phyloP scores from a whole-genome alignment of 257 asterid genomes.

The Scutellaria minor region DNA sequence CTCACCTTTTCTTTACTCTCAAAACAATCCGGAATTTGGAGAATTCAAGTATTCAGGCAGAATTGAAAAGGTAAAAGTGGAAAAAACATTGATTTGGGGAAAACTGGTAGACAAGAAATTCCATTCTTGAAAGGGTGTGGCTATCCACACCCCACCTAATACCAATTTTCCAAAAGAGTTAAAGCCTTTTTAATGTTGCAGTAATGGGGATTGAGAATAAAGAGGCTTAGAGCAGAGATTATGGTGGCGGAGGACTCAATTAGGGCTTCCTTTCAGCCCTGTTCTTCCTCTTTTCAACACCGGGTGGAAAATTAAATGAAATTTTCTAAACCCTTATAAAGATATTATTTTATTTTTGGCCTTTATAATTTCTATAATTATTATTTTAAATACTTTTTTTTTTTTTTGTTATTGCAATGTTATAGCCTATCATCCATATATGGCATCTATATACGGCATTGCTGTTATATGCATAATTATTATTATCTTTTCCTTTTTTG shows the following conservation, averaged over 20 bases:
- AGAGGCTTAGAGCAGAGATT: constrained; percentile 21
- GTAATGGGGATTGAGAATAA: neutral
- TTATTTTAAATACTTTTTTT: neutral
- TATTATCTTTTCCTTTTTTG: too few relatives aligned
- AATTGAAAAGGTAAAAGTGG: constrained; percentile 19
- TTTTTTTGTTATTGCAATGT: neutral
- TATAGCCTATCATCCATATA: too few relatives aligned
- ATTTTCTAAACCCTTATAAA: neutral
- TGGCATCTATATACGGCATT: too few relatives aligned
- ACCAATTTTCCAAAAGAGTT: constrained; percentile 5
- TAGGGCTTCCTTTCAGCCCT: constrained; percentile 35
- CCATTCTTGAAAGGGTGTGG: constrained; percentile 39
- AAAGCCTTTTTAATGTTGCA: neutral
- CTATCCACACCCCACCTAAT: neutral
- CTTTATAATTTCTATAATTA: neutral
- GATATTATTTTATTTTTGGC: neutral
- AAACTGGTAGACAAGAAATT: constrained; percentile 36
- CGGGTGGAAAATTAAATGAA: constrained; percentile 6
- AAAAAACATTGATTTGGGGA: constrained; percentile 40
- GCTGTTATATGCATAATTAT: too few relatives aligned
- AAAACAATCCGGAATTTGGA: constrained; percentile 15
- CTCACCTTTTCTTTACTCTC: neutral
- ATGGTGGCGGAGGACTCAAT: constrained; percentile 41
- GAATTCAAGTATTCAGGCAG: constrained; percentile 42
- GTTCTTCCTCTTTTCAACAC: constrained; percentile 51